These are phyloP conservation scores for Mycena vitilis DNA, from an alignment of 768 basidiomycete genomes.

Conservation along the genomic window DNA sequence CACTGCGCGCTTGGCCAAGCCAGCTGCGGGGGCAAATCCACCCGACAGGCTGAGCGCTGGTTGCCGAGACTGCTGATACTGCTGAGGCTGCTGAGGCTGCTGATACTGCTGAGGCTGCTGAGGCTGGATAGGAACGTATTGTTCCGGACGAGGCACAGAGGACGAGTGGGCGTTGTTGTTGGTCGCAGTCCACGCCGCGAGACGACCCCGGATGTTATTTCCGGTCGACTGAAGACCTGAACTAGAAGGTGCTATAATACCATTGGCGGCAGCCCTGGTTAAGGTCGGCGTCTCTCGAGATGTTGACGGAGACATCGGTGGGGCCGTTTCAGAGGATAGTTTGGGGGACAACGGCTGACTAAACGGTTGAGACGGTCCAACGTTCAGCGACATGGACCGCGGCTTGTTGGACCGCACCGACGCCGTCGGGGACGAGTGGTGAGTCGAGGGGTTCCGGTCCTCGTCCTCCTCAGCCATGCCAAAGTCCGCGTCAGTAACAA, in stretches of 20 bases:
- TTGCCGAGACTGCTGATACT: conserved; percentile 52
- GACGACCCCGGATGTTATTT: conserved; percentile 58
- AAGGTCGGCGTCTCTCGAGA: conserved; percentile 55
- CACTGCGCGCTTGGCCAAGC: conserved; percentile 80
- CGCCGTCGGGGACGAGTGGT: conserved; percentile 54
- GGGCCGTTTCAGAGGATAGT: conserved; percentile 41
- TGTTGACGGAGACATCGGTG: conserved; percentile 40
- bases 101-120: conserved; percentile 43
- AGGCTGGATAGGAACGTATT: conserved; percentile 42
- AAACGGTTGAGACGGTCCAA: conserved; percentile 52
- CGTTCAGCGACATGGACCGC: conserved; percentile 74
- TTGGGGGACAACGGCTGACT: conserved; percentile 49
- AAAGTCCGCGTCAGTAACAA: conserved; percentile 76
- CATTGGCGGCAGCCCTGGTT: conserved; percentile 54
- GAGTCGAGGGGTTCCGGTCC: conserved; percentile 41
- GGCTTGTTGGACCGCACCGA: conserved; percentile 64
- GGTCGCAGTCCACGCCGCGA: conserved; percentile 61
- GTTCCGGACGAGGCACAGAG: conserved; percentile 31
- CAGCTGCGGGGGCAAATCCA: conserved; percentile 76
- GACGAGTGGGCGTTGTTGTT: conserved; percentile 35
- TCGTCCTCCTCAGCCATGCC: conserved; percentile 73
- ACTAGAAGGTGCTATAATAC: conserved; percentile 54
- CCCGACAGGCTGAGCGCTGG: conserved; percentile 81
- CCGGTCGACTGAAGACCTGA: conserved; percentile 48
- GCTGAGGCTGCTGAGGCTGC: conserved; percentile 54